These are phyloP conservation scores for Trametes sp. DNA, from an alignment of 1,284 basidiomycete species.

Conservation along the genomic window DNA sequence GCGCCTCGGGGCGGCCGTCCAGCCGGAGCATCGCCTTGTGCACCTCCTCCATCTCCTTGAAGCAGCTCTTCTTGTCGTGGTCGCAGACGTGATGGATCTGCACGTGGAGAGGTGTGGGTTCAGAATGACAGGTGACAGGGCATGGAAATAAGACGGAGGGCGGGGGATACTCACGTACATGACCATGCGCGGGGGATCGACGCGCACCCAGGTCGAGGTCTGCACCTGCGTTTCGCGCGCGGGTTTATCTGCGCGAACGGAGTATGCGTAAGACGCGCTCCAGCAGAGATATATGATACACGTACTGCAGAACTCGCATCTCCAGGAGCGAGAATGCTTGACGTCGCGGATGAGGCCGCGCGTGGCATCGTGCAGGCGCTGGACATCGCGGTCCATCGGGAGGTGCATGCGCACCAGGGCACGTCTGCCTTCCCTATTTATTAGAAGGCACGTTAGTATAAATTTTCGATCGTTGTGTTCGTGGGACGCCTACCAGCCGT, in stretches of 20 bases:
- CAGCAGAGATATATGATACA: background rate
- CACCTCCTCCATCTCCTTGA: constrained; percentile 1
- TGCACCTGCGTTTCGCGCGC: constrained; percentile 24
- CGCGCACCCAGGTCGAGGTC: constrained; percentile 15
- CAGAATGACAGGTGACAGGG: no score
- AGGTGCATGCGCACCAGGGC: constrained; percentile 20
- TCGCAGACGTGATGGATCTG: constrained; percentile 26
- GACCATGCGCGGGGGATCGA: constrained; percentile 16
- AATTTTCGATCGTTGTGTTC: no score
- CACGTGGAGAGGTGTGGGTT: background rate
- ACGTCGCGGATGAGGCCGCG: constrained; percentile 17
- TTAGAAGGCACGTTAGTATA: no score
- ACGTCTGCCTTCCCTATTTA: constrained; percentile 17
- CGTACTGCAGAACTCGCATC: constrained; percentile 23
- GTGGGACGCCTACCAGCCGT: constrained; percentile 6
- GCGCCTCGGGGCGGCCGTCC: constrained; percentile 18
- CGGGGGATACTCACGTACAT: constrained; percentile 18
- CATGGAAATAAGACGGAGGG: background rate
- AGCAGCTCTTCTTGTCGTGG: constrained; percentile 18
- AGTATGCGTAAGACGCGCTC: background rate
- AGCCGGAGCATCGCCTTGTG: constrained; percentile 17
- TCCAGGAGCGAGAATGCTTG: constrained; percentile 25
- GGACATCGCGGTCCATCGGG: constrained; percentile 17
- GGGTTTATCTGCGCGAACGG: background rate
- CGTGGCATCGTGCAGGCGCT: constrained; percentile 10